Percentiles rank a stretch among this genome's conserved stretches.
Evolutionary conservation across 352 stramenopile genomes (phyloP).

Genomic region (Globisporangium perplexum): DNA sequence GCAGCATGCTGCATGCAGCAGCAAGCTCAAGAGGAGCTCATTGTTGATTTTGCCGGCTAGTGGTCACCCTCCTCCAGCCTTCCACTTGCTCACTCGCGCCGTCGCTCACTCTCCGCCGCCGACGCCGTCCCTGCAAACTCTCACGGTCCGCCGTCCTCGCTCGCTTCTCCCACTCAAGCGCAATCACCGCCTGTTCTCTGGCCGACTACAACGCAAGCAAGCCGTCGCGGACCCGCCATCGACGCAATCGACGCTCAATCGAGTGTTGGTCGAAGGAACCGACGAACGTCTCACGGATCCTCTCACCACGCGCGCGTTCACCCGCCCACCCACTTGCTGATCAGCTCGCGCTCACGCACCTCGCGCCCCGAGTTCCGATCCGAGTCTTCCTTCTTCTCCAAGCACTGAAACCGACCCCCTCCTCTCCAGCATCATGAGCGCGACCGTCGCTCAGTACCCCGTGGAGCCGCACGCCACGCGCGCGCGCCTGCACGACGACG

Average conservation of each 20-base stretch:
- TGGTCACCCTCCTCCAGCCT: no score
- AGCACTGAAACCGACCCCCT: background rate
- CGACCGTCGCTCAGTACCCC: constrained; percentile 77
- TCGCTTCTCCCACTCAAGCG: background rate
- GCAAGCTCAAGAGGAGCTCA: no score
- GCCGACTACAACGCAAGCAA: background rate
- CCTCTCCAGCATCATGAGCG: constrained; percentile 52
- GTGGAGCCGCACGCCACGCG: constrained; percentile 44
- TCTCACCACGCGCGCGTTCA: no score
- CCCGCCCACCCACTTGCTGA: background rate
- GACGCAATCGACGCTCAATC: background rate
- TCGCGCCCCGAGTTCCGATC: background rate
- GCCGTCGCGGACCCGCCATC: background rate
- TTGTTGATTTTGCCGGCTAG: no score
- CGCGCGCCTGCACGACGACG: constrained; percentile 46
- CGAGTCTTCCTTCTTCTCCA: background rate
- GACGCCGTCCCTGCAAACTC: background rate
- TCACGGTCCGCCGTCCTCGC: background rate
- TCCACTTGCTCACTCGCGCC: no score
- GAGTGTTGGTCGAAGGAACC: background rate
- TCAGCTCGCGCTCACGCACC: background rate
- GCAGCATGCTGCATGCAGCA: no score
- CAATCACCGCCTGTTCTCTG: constrained; percentile 2
- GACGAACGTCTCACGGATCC: no score
- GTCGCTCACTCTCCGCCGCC: background rate